Conservation (phyloP, 306 rosid genomes). For the Aeschynomene evenia region DNA sequence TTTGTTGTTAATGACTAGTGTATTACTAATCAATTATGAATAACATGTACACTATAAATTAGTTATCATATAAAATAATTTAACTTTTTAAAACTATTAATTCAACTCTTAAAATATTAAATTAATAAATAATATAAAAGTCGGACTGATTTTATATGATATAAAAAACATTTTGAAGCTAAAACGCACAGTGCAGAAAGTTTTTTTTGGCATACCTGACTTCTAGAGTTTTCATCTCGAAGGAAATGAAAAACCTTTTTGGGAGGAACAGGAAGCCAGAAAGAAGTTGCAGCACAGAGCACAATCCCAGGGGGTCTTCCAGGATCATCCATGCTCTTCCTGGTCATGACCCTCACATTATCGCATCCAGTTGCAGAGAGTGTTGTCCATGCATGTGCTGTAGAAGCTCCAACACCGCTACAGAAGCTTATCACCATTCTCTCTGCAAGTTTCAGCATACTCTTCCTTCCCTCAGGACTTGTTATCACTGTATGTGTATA, state of each 20-base stretch:
- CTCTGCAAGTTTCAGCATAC: conserved; percentile 81
- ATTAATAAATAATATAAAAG: too few relatives aligned
- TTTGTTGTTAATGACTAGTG: too few relatives aligned
- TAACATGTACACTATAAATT: too few relatives aligned
- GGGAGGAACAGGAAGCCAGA: conserved; percentile 74
- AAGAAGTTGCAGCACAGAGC: conserved; percentile 74
- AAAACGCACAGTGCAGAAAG: too few relatives aligned
- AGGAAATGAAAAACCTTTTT: conserved; percentile 67
- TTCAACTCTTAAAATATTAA: too few relatives aligned
- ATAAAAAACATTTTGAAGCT: too few relatives aligned
- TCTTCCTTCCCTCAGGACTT: conserved; percentile 70
- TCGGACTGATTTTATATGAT: too few relatives aligned
- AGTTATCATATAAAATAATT: too few relatives aligned
- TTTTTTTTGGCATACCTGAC: conserved; percentile 46
- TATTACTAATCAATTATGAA: too few relatives aligned
- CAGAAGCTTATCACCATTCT: conserved; percentile 85
- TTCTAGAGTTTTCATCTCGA: conserved; percentile 56
- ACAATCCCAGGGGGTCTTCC: conserved; percentile 72
- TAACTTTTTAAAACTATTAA: too few relatives aligned
- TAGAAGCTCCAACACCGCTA: conserved; percentile 79
- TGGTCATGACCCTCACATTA: conserved; percentile 80
- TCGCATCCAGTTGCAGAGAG: conserved; percentile 60
- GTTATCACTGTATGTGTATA: conserved; percentile 71
- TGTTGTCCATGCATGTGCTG: conserved; percentile 80
- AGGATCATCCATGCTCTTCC: conserved; percentile 74